Percentiles rank a stretch among this genome's conserved stretches.
Conservation (phyloP, 2,329 filamentous ascomycete genomes). For the Xylaria digitata region DNA sequence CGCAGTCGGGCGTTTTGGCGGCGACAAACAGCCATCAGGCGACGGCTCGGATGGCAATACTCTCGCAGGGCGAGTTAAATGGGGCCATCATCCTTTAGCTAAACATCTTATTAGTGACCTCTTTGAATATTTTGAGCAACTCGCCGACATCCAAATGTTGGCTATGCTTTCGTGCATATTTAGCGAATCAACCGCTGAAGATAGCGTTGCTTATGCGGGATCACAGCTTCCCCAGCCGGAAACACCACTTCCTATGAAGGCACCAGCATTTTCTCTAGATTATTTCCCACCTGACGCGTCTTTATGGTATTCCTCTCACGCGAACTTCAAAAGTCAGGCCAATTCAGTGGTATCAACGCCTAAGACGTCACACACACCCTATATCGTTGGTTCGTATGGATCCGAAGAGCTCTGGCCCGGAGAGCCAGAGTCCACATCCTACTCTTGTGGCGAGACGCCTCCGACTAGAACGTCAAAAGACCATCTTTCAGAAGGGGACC, state of each 20-base stretch:
- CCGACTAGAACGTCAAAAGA: slow-evolving; percentile 62
- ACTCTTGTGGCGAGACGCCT: slow-evolving; percentile 71
- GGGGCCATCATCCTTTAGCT: slow-evolving; percentile 74
- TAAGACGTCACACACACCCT: slow-evolving; percentile 66
- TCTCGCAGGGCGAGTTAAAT: slow-evolving; percentile 72
- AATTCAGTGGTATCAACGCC: slow-evolving; percentile 69
- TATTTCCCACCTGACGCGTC: slow-evolving; percentile 71
- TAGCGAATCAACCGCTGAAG: slow-evolving; percentile 67
- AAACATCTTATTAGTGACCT: slow-evolving; percentile 69
- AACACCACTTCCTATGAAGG: slow-evolving; percentile 73
- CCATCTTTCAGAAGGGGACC: slow-evolving; percentile 58
- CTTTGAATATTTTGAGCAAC: slow-evolving; percentile 71
- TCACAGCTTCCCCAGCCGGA: slow-evolving; percentile 68
- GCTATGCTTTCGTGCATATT: slow-evolving; percentile 79
- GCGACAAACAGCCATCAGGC: slow-evolving; percentile 34
- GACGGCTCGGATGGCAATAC: slow-evolving; percentile 39
- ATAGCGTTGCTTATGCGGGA: slow-evolving; percentile 68
- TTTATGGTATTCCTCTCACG: slow-evolving; percentile 58
- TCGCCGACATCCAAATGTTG: slow-evolving; percentile 75
- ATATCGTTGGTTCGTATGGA: slow-evolving; percentile 66
- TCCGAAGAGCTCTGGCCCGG: slow-evolving; percentile 67
- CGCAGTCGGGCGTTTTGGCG: slow-evolving; percentile 59
- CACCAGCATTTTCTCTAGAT: slow-evolving; percentile 73
- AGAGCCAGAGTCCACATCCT: slow-evolving; percentile 67
- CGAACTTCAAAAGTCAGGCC: slow-evolving; percentile 62